phyloP scores from a whole-genome alignment of 2,329 filamentous ascomycete genomes.

The Alternaria viburni region DNA sequence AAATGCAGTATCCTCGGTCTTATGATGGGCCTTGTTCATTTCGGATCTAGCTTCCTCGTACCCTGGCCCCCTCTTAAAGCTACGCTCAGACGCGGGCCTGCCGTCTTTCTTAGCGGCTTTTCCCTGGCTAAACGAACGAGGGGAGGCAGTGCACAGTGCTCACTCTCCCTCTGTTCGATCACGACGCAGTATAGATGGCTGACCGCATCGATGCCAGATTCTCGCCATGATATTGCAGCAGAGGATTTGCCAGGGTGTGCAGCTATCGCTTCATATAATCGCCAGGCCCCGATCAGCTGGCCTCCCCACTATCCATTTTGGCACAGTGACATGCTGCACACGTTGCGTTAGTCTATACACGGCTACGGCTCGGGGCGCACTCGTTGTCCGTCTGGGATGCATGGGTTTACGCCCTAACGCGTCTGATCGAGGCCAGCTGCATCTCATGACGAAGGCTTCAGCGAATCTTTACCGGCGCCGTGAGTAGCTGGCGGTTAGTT shows the following conservation, averaged over 20 bases:
- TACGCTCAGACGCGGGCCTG: slow-evolving; percentile 21
- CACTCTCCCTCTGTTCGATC: neutral
- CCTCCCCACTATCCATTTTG: slow-evolving; percentile 26
- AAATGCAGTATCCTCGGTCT: neutral
- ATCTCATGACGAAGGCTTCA: slow-evolving; percentile 21
- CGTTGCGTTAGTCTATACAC: slow-evolving; percentile 38
- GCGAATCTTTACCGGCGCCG: slow-evolving; percentile 14
- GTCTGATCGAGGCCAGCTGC: slow-evolving; percentile 31
- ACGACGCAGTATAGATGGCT: slow-evolving; percentile 10
- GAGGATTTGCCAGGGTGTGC: slow-evolving; percentile 5
- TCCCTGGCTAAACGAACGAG: slow-evolving; percentile 8
- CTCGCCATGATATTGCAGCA: slow-evolving; percentile 28
- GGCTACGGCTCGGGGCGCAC: slow-evolving; percentile 43
- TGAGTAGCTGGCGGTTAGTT: slow-evolving; percentile 25
- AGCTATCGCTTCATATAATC: slow-evolving; percentile 17
- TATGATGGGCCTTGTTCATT: neutral
- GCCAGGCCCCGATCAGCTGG: slow-evolving; percentile 29
- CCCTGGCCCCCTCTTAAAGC: slow-evolving; percentile 26
- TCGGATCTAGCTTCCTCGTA: slow-evolving; percentile 5
- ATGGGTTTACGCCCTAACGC: slow-evolving; percentile 26
- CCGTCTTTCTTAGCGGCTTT: slow-evolving; percentile 25
- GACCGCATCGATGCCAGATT: slow-evolving; percentile 21
- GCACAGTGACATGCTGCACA: slow-evolving; percentile 36
- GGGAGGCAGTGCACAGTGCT: slow-evolving; percentile 4
- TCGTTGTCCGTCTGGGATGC: slow-evolving; percentile 28